phyloP scores from a whole-genome alignment of 228 moss, liverwort and hornwort species.

The Sphagnum fallax region DNA sequence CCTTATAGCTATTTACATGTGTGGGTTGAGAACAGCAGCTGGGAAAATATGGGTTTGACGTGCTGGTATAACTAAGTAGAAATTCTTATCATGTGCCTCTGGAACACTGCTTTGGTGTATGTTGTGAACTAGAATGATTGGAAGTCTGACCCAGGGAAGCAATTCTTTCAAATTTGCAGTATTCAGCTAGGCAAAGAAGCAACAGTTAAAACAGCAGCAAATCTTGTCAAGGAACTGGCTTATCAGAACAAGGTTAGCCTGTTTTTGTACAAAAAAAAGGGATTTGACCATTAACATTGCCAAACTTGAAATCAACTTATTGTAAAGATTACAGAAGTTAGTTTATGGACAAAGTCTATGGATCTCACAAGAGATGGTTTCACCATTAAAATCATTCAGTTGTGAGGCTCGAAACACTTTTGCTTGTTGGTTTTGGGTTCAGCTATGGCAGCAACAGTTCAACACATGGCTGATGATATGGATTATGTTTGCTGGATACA shows the following conservation, averaged over 20 bases:
- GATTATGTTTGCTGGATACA: constrained; percentile 20
- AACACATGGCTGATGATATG: no score
- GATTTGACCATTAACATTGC: neutral
- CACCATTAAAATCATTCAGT: no score
- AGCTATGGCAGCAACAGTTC: no score
- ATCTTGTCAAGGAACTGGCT: constrained; percentile 67
- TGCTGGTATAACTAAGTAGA: no score
- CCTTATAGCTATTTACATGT: no score
- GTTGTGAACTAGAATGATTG: no score
- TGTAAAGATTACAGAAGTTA: neutral
- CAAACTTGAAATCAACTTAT: neutral
- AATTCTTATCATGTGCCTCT: no score
- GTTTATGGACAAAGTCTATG: neutral
- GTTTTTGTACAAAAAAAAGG: neutral
- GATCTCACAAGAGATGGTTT: neutral
- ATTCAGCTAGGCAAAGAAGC: constrained; percentile 71
- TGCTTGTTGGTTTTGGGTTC: neutral
- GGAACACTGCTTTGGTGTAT: no score
- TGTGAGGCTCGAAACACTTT: neutral
- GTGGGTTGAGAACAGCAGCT: neutral
- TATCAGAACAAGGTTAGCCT: constrained; percentile 82
- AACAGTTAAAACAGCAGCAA: constrained; percentile 87
- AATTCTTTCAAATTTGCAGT: constrained; percentile 21
- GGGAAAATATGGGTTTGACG: neutral
- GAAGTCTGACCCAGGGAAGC: no score